A percentile compares a stretch with the other conserved stretches of the same genome.
Evolutionary conservation across 768 basidiomycete genomes (phyloP).

Genomic region (Sutorius australiensis): DNA sequence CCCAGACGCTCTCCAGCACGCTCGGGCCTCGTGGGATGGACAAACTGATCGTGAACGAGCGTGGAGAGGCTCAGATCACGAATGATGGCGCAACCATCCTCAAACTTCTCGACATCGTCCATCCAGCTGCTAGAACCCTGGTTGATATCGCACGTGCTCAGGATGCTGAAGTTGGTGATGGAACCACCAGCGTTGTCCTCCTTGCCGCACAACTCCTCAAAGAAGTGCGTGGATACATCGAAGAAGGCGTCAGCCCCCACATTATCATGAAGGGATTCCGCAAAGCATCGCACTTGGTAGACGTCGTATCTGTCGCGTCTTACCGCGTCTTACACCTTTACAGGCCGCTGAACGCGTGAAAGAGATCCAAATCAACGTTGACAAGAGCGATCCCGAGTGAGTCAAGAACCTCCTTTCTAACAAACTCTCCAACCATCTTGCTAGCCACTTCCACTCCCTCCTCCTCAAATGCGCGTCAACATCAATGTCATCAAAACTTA

Average conservation of each 20-base stretch:
- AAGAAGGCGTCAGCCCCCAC: constrained; percentile 96
- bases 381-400: constrained; percentile 87
- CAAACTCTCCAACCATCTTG: constrained; percentile 6
- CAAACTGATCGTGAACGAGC: constrained; percentile 90
- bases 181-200: constrained; percentile 94
- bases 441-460: constrained; percentile 87
- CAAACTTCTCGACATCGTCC: constrained; percentile 95
- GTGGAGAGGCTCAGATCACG: constrained; percentile 96
- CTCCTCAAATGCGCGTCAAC: constrained; percentile 96
- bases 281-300: constrained; percentile 81
- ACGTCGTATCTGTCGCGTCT: constrained; percentile 9
- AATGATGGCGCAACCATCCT: constrained; percentile 99
- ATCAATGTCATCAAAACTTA: constrained; percentile 99
- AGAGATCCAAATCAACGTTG: constrained; percentile 84
- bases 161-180: constrained; percentile 98
- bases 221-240: constrained; percentile 86
- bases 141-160: constrained; percentile 98
- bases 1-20: constrained; percentile 88
- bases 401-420: constrained; percentile 27
- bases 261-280: constrained; percentile 97
- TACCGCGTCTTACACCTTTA: constrained; percentile 7
- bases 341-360: constrained; percentile 86
- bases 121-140: constrained; percentile 95
- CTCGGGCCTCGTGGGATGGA: constrained; percentile 99
- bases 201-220: constrained; percentile 93